Percentiles rank a stretch among this genome's conserved stretches.
Conservation (phyloP, 441 rosid genomes). For the Bocquillonia castaneifolia region DNA sequence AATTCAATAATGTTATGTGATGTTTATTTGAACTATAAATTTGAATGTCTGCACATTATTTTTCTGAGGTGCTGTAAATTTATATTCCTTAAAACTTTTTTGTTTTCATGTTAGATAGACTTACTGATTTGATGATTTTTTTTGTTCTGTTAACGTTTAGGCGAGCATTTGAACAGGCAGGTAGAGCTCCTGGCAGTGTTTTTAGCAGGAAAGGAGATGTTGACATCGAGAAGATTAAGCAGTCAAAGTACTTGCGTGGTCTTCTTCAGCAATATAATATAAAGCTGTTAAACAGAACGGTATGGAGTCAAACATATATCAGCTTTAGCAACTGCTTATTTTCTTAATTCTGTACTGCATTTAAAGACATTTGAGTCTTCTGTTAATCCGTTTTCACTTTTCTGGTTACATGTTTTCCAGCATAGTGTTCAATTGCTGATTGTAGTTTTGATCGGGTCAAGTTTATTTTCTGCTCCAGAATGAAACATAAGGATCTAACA, state of each 20-base stretch:
- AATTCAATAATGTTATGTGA: background rate
- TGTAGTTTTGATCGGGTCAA: slow-evolving; percentile 1
- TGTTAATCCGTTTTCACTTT: background rate
- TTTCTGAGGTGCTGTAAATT: background rate
- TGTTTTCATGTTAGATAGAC: background rate
- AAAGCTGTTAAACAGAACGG: slow-evolving; percentile 39
- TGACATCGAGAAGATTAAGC: slow-evolving; percentile 58
- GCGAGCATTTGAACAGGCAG: slow-evolving; percentile 69
- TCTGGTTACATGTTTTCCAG: background rate
- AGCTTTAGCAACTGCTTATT: background rate
- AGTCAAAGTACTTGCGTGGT: slow-evolving; percentile 56
- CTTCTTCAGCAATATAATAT: slow-evolving; percentile 47
- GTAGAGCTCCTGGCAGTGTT: slow-evolving; percentile 46
- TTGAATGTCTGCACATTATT: background rate
- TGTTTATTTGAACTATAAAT: background rate
- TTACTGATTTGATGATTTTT: slow-evolving; percentile 4
- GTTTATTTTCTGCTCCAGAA: background rate
- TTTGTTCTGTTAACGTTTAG: slow-evolving; percentile 31
- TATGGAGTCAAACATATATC: slow-evolving; percentile 23
- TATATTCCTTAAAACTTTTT: background rate
- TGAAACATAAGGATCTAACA: background rate
- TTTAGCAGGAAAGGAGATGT: slow-evolving; percentile 44
- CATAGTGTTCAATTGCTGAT: background rate
- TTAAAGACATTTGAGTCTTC: background rate
- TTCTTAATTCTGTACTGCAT: background rate